Base-by-base conservation (phyloP, 257 asterid species). In the Plantago ovata region DNA sequence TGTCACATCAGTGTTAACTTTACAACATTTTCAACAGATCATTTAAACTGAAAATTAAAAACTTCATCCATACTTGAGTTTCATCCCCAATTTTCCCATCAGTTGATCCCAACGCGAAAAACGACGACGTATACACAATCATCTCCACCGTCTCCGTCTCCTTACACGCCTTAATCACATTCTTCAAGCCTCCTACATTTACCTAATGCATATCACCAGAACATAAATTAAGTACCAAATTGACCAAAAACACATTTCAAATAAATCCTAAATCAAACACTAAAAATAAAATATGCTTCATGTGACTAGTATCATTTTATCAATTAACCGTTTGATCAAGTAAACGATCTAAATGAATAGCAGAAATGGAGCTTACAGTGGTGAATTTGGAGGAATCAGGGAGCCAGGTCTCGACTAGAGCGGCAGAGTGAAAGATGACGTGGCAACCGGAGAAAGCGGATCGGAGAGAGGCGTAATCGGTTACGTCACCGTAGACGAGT, bases 321-420 rank as follows among this genome's bases (percentile, higher is more conserved):
- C n/a, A n/a, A n/a, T n/a, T n/a, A n/a, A n/a, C n/a, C n/a, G n/a
- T n/a, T n/a, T n/a, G n/a, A n/a, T n/a, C n/a, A n/a, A n/a, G n/a
- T n/a, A n/a, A n/a, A n/a, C n/a, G n/a, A n/a, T n/a, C n/a, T n/a
- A n/a, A n/a, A n/a, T n/a, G n/a, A 53, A 32, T 19, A 47, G 21
- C 19, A 47, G 21, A 49, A 9, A 16, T 15, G 45, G 32, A 55
- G 53, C 22, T 72, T 41, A 91, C 98, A 0, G 68, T 10, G 41
- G 11, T 7, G 77, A 92, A 92, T 74, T 60, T 81, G 12, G 87
- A 69, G 18, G 95, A 90, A 58, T 87, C 92, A 1, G 98, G 98
- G 46, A 92, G 61, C 98, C 96, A 92, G 33, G 96, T 95, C 75
- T 92, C 98, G 24, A 92, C 96, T 39, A 92, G 78, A 12, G 98